Percentiles rank a stretch among this genome's conserved stretches.
phyloP scores from a whole-genome alignment of 495 filamentous ascomycete species.

The Lineolata rhizophorae region DNA sequence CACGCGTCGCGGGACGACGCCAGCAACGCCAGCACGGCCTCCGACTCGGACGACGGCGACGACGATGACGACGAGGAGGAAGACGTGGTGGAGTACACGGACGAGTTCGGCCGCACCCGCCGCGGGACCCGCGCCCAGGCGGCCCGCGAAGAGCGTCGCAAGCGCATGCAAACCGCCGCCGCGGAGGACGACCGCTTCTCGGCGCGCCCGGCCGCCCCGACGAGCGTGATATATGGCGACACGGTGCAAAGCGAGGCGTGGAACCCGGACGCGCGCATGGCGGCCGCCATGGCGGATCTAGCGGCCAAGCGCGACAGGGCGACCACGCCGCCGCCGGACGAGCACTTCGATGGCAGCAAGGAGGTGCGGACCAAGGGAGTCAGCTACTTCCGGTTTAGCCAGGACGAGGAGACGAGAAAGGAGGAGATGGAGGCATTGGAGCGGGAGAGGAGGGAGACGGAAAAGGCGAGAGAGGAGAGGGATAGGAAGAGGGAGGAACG shows the following conservation, averaged over 20 bases:
- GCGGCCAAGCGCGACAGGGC: constrained; percentile 53
- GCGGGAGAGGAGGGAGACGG: constrained; percentile 43
- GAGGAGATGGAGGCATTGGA: constrained; percentile 58
- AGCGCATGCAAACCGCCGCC: constrained; percentile 7
- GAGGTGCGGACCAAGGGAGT: constrained; percentile 77
- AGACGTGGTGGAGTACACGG: constrained; percentile 57
- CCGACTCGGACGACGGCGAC: constrained; percentile 23
- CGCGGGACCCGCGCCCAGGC: constrained; percentile 41
- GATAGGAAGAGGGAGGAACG: constrained; percentile 27
- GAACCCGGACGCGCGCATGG: constrained; percentile 35
- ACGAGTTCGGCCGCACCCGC: constrained; percentile 72
- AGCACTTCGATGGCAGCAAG: constrained; percentile 63
- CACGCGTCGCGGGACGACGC: constrained; percentile 19
- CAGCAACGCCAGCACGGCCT: constrained; percentile 14
- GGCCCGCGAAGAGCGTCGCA: constrained; percentile 27
- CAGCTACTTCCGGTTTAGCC: constrained; percentile 73
- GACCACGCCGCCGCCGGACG: constrained; percentile 50
- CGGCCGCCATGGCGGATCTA: constrained; percentile 43
- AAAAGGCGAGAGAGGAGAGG: constrained; percentile 28
- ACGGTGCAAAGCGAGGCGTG: constrained; percentile 67
- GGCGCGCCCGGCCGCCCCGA: constrained; percentile 39
- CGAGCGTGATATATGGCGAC: constrained; percentile 60
- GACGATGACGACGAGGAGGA: constrained; percentile 24
- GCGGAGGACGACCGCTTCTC: constrained; percentile 23
- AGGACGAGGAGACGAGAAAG: constrained; percentile 38